Percentiles rank a stretch among this genome's conserved stretches.
Conservation (phyloP, 768 basidiomycete species). For the Termitomyces sp. region DNA sequence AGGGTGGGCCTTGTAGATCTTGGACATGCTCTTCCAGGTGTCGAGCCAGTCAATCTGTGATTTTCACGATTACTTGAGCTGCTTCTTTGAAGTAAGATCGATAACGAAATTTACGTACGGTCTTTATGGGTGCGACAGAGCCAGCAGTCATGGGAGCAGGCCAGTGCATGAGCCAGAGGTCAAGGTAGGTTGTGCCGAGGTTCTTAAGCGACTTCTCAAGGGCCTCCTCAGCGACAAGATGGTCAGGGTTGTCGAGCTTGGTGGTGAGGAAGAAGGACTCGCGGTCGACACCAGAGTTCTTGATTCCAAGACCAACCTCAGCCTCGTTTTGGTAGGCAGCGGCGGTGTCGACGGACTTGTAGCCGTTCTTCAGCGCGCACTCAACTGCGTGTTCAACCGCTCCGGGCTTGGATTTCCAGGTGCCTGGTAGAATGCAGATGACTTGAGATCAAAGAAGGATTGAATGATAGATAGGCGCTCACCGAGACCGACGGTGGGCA, state of each 20-base stretch:
- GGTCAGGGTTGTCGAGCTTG: conserved; percentile 64
- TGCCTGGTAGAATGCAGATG: conserved; percentile 40
- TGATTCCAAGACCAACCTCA: conserved; percentile 82
- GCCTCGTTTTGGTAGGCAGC: conserved; percentile 70
- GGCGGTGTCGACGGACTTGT: conserved; percentile 72
- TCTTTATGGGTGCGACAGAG: conserved; percentile 46
- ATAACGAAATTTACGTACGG: conserved; percentile 17
- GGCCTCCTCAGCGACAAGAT: conserved; percentile 54
- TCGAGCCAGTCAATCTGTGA: conserved; percentile 57
- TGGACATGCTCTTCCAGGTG: conserved; percentile 80
- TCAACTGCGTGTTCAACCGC: conserved; percentile 73
- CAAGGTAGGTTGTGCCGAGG: conserved; percentile 74
- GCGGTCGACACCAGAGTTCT: conserved; percentile 68
- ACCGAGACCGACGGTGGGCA: conserved; percentile 75
- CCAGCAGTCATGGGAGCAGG: conserved; percentile 68
- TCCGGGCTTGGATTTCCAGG: conserved; percentile 74
- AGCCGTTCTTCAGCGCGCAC: conserved; percentile 69
- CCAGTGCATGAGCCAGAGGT: conserved; percentile 86
- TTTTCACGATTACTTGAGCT: background rate
- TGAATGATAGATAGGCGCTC: conserved; percentile 10
- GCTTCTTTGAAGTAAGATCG: background rate
- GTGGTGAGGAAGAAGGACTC: conserved; percentile 78
- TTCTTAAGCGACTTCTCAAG: conserved; percentile 64
- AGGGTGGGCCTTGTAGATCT: conserved; percentile 56
- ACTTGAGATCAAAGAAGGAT: background rate